A percentile compares a stretch with the other conserved stretches of the same genome.
These are phyloP conservation scores for Guillardia theta DNA, from an alignment of 78 protist genomes.

Conservation along the genomic window DNA sequence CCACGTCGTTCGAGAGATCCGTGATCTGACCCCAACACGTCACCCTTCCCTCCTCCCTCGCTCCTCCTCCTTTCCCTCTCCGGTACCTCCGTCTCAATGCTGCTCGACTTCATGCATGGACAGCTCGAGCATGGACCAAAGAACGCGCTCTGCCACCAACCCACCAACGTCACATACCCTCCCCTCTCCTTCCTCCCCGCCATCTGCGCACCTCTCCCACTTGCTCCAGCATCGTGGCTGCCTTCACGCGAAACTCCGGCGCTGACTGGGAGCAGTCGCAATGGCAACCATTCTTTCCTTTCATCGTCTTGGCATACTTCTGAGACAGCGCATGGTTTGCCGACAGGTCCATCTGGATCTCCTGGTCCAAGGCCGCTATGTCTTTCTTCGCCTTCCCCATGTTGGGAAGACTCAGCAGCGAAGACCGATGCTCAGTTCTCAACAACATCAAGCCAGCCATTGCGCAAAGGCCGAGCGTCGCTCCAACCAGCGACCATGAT, in stretches of 20 bases:
- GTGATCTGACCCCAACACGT: neutral
- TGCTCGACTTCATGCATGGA: conserved; percentile 17
- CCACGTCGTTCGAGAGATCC: neutral
- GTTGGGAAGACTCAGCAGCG: too few species aligned
- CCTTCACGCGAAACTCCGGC: neutral
- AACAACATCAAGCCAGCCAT: too few species aligned
- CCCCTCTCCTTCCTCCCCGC: neutral
- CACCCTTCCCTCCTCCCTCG: neutral
- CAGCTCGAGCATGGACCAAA: neutral
- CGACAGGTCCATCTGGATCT: too few species aligned
- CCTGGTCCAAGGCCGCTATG: too few species aligned
- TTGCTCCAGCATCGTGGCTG: neutral
- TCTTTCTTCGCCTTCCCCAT: too few species aligned
- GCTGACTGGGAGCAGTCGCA: neutral
- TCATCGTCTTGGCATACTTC: too few species aligned
- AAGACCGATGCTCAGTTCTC: too few species aligned
- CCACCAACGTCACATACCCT: too few species aligned
- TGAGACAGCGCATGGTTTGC: too few species aligned
- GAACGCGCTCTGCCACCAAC: neutral
- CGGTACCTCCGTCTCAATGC: neutral
- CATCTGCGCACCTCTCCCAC: neutral
- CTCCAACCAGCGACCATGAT: too few species aligned
- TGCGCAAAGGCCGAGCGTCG: too few species aligned
- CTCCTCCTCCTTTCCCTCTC: neutral
- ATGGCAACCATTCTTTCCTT: too few species aligned